Evolutionary conservation across 2,329 filamentous ascomycete genomes (phyloP).

Genomic region (Bertia moriformis): DNA sequence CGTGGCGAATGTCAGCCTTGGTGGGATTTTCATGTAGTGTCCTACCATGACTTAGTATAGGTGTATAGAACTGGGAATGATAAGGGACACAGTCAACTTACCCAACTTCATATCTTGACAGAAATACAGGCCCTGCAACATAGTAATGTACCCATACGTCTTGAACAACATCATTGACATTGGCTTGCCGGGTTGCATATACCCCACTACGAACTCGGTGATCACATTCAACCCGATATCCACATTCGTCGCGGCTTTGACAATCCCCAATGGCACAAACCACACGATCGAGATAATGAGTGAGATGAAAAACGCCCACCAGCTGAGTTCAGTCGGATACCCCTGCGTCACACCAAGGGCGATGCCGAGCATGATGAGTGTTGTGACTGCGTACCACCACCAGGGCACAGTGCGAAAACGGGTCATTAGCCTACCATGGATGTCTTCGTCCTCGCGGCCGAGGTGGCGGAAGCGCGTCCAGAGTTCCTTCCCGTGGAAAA

Average conservation of each 20-base stretch:
- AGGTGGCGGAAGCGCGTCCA: slow-evolving; percentile 13
- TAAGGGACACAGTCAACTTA: too few species aligned
- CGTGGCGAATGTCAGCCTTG: slow-evolving; percentile 18
- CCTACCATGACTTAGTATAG: too few species aligned
- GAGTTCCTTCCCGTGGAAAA: slow-evolving; percentile 26
- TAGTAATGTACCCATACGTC: slow-evolving; percentile 15
- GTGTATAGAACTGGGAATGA: too few species aligned
- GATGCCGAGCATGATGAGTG: not conserved
- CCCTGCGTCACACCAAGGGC: not conserved
- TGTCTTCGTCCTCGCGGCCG: not conserved
- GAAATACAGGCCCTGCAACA: slow-evolving; percentile 16
- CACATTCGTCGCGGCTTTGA: slow-evolving; percentile 15
- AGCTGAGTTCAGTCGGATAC: not conserved
- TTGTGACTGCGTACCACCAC: not conserved
- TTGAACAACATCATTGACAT: slow-evolving; percentile 6
- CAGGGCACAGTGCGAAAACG: not conserved
- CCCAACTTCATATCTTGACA: slow-evolving; percentile 19
- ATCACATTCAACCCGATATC: slow-evolving; percentile 18
- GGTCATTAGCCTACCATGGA: not conserved
- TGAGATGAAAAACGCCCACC: not conserved
- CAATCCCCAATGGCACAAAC: not conserved
- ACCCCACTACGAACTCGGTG: slow-evolving; percentile 19
- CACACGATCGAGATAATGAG: not conserved
- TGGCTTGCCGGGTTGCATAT: slow-evolving; percentile 13
- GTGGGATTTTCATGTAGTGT: slow-evolving; percentile 23